These are phyloP conservation scores for Fusarium subtropicale DNA, from an alignment of 2,329 filamentous ascomycete genomes.

Conservation along the genomic window DNA sequence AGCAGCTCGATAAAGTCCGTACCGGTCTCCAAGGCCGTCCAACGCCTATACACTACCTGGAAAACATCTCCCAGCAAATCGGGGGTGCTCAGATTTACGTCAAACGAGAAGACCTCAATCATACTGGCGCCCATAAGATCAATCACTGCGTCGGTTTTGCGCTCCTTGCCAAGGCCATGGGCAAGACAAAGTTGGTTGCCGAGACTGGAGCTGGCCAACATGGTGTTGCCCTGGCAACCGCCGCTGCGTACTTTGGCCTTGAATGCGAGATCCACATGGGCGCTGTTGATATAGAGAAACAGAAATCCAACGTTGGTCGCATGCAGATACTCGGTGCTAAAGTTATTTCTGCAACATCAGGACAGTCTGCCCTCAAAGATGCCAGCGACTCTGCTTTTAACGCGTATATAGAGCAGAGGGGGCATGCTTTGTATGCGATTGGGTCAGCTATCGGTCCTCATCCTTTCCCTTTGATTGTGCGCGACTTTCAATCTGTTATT, in stretches of 20 bases:
- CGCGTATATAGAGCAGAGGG: conserved; percentile 3
- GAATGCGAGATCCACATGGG: conserved; percentile 21
- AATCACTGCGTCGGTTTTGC: conserved; percentile 22
- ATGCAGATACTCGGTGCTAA: conserved; percentile 4
- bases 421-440: conserved; percentile 8
- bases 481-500: conserved; percentile 20
- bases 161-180: conserved; percentile 19
- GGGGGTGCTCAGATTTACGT: conserved; percentile 11
- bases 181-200: conserved; percentile 3
- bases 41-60: background rate
- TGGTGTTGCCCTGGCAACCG: conserved; percentile 15
- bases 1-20: conserved; percentile 4
- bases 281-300: conserved; percentile 3
- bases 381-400: conserved; percentile 16
- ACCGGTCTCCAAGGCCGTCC: conserved; percentile 4
- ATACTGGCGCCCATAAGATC: conserved; percentile 17
- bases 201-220: conserved; percentile 20
- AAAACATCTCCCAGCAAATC: background rate
- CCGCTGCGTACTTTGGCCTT: conserved; percentile 6
- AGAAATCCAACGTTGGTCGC: conserved; percentile 15
- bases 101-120: conserved; percentile 11
- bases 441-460: conserved; percentile 14
- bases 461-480: conserved; percentile 11
- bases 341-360: background rate
- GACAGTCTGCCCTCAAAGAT: conserved; percentile 15